Evolutionary conservation across 768 basidiomycete species (phyloP).

Genomic region (Austroboletus festivus): DNA sequence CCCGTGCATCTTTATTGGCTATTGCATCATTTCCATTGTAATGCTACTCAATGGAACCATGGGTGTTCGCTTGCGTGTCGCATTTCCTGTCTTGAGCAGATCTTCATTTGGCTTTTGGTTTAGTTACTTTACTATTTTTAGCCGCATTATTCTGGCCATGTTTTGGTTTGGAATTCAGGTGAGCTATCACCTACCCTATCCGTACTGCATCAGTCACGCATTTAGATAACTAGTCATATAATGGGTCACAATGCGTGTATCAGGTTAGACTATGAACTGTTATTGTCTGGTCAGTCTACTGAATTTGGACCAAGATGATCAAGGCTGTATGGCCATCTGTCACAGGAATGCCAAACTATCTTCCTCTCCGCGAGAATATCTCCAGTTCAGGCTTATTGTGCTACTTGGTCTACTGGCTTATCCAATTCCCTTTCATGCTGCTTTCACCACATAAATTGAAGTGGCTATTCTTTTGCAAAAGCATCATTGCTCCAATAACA

Average conservation of each 20-base stretch:
- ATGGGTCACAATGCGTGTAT: slow-evolving; percentile 69
- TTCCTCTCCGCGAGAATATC: slow-evolving; percentile 56
- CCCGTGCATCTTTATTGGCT: slow-evolving; percentile 66
- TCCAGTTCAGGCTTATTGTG: slow-evolving; percentile 70
- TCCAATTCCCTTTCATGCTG: slow-evolving; percentile 74
- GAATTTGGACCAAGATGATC: slow-evolving; percentile 45
- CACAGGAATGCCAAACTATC: slow-evolving; percentile 58
- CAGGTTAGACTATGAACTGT: slow-evolving; percentile 37
- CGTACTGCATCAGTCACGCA: no score
- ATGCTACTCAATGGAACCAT: slow-evolving; percentile 80
- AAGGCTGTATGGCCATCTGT: slow-evolving; percentile 83
- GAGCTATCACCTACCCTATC: neutral
- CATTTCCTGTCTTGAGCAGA: slow-evolving; percentile 72
- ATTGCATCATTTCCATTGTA: slow-evolving; percentile 67
- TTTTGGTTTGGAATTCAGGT: slow-evolving; percentile 85
- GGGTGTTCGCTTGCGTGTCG: slow-evolving; percentile 75
- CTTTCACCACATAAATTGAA: slow-evolving; percentile 76
- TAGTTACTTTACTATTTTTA: slow-evolving; percentile 82
- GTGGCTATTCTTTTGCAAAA: slow-evolving; percentile 73
- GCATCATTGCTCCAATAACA: slow-evolving; percentile 57
- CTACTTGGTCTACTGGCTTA: slow-evolving; percentile 74
- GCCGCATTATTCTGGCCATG: slow-evolving; percentile 71
- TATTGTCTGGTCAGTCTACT: neutral
- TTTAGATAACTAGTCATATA: slow-evolving; percentile 40
- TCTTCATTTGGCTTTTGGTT: slow-evolving; percentile 90